A percentile compares a stretch with the other conserved stretches of the same genome.
These are phyloP conservation scores for Punctularia strigosozonata DNA, from an alignment of 768 basidiomycete genomes.

Conservation along the genomic window DNA sequence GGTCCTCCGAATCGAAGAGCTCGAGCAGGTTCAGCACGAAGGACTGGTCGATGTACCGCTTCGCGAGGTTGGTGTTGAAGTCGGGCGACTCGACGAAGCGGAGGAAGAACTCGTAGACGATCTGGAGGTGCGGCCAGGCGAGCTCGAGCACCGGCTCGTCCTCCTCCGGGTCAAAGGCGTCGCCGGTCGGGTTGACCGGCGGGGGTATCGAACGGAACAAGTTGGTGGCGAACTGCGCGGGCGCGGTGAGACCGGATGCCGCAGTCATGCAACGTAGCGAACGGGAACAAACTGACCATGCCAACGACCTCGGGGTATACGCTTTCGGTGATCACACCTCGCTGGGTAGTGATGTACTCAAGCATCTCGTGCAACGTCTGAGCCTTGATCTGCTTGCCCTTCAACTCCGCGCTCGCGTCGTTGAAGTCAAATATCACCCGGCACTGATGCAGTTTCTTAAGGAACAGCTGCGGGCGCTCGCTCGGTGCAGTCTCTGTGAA, in stretches of 20 bases:
- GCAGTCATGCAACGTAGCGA: conserved; percentile 6
- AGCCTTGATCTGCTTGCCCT: conserved; percentile 97
- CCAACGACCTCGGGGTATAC: conserved; percentile 98
- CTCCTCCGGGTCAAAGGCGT: conserved; percentile 98
- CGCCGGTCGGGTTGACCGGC: conserved; percentile 95
- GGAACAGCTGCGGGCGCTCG: conserved; percentile 84
- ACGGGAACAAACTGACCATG: conserved; percentile 56
- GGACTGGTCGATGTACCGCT: conserved; percentile 91
- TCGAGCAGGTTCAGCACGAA: conserved; percentile 96
- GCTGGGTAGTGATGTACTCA: conserved; percentile 95
- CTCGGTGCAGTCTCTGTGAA: conserved; percentile 70
- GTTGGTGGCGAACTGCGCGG: conserved; percentile 82
- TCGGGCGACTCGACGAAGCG: conserved; percentile 96
- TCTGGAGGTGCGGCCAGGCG: conserved; percentile 98
- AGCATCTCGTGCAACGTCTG: conserved; percentile 97
- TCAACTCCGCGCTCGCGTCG: conserved; percentile 89
- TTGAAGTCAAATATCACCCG: conserved; percentile 98
- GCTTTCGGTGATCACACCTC: conserved; percentile 90
- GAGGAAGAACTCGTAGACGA: conserved; percentile 99
- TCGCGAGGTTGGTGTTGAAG: conserved; percentile 96
- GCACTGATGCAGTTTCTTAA: conserved; percentile 94
- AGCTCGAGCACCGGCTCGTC: conserved; percentile 98
- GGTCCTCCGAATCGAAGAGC: conserved; percentile 97
- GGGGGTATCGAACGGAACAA: conserved; percentile 99
- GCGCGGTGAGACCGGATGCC: conserved; percentile 1